Evolutionary conservation across 257 asterid genomes (phyloP).

Genomic region (Plectranthus barbatus): DNA sequence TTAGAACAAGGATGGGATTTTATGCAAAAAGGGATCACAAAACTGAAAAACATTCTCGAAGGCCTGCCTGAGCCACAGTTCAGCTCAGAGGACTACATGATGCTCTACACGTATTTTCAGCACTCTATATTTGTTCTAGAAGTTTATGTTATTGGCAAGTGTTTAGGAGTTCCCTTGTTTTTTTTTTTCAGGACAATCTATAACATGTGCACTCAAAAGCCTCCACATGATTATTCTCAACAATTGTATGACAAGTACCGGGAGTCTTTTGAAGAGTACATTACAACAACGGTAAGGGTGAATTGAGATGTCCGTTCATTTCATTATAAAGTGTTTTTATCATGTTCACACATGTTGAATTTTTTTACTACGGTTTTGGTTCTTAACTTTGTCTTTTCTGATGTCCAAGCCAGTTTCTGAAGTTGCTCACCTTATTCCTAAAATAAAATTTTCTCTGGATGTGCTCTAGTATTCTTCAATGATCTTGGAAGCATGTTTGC

Average conservation of each 20-base stretch:
- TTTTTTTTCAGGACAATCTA: conserved; percentile 63
- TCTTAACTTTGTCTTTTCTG: background rate
- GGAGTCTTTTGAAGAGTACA: conserved; percentile 81
- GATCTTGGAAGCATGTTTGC: background rate
- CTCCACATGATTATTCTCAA: conserved; percentile 96
- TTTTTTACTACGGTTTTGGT: background rate
- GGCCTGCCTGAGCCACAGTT: conserved; percentile 86
- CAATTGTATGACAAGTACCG: conserved; percentile 83
- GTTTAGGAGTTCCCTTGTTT: conserved; percentile 17
- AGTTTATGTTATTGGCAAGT: conserved; percentile 2
- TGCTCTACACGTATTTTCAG: conserved; percentile 77
- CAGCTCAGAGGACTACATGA: conserved; percentile 86
- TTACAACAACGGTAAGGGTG: conserved; percentile 53
- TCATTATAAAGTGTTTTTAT: background rate
- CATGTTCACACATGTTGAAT: background rate
- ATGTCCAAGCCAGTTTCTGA: background rate
- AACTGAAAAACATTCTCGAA: conserved; percentile 83
- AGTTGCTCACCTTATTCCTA: background rate
- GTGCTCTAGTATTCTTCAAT: background rate
- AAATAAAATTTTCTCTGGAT: background rate
- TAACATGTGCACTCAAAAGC: conserved; percentile 98
- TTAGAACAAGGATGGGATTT: conserved; percentile 93
- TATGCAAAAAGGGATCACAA: conserved; percentile 82
- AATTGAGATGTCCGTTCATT: background rate
- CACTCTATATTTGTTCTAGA: conserved; percentile 1